Evolutionary conservation across 495 filamentous ascomycete genomes (phyloP).

Genomic region (Xylona heveae): DNA sequence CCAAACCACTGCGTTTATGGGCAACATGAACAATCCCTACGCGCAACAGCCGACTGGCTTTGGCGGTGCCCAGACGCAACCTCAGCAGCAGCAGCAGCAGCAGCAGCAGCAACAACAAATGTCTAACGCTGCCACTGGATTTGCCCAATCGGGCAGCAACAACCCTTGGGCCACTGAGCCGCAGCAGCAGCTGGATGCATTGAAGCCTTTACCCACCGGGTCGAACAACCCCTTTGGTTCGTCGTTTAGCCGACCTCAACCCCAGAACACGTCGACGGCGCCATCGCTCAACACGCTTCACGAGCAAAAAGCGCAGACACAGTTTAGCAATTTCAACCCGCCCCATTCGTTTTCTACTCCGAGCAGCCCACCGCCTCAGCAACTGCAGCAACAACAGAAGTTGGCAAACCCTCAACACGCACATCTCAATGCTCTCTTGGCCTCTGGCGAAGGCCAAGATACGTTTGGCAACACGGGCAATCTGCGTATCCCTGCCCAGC

Average conservation of each 20-base stretch:
- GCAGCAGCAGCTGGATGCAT: slow-evolving; percentile 10
- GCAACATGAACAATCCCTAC: slow-evolving; percentile 4
- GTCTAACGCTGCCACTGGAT: slow-evolving; percentile 4
- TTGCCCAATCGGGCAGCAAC: slow-evolving; percentile 3
- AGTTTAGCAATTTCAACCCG: slow-evolving; percentile 20
- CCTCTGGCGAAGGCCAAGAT: slow-evolving; percentile 75
- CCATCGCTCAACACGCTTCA: slow-evolving; percentile 6
- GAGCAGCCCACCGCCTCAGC: slow-evolving; percentile 16
- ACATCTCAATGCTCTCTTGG: slow-evolving; percentile 77
- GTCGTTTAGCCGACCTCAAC: slow-evolving; percentile 4
- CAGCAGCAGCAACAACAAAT: slow-evolving; percentile 10
- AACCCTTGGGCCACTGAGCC: slow-evolving; percentile 6
- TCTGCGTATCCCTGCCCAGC: slow-evolving; percentile 85
- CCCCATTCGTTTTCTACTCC: slow-evolving; percentile 10
- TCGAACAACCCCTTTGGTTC: slow-evolving; percentile 7
- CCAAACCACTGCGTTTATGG: slow-evolving; percentile 9
- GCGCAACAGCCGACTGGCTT: no score
- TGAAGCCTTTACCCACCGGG: slow-evolving; percentile 4
- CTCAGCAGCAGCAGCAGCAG: slow-evolving; percentile 8
- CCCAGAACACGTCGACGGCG: not conserved
- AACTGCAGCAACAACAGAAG: slow-evolving; percentile 19
- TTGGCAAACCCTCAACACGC: slow-evolving; percentile 55
- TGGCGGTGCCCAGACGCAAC: not conserved
- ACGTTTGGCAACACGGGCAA: slow-evolving; percentile 94
- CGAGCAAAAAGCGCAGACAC: slow-evolving; percentile 17